Evolutionary conservation across 768 basidiomycete genomes (phyloP).

Genomic region (Tricholoma sp.): DNA sequence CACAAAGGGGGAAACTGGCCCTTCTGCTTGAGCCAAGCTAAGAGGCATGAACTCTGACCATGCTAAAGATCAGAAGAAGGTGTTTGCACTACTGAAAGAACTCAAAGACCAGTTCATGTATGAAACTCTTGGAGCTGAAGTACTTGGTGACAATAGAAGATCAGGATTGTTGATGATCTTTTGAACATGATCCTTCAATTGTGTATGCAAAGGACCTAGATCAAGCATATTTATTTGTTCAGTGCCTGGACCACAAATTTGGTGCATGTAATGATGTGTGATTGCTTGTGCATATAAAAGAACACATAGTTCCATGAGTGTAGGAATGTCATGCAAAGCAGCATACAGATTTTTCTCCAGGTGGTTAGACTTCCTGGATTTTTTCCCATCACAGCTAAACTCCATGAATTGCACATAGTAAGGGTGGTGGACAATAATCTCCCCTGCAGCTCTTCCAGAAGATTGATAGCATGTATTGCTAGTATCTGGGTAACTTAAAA

Average conservation of each 20-base stretch:
- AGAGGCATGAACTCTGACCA: constrained; percentile 24
- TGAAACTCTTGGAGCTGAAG: constrained; percentile 14
- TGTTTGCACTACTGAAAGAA: constrained; percentile 9
- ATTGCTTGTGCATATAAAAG: constrained; percentile 24
- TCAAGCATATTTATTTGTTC: constrained; percentile 18
- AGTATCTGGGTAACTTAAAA: constrained; percentile 27
- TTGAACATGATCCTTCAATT: constrained; percentile 13
- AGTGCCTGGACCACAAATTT: constrained; percentile 14
- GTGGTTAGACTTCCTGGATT: constrained; percentile 13
- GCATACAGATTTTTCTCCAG: constrained; percentile 23
- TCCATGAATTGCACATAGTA: constrained; percentile 20
- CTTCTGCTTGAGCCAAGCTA: constrained; percentile 4
- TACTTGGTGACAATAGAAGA: constrained; percentile 12
- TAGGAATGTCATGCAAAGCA: constrained; percentile 20
- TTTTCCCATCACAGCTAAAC: constrained; percentile 23
- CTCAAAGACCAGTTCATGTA: constrained; percentile 11
- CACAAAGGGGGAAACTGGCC: neutral
- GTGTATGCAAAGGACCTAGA: constrained; percentile 20
- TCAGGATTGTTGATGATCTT: constrained; percentile 17
- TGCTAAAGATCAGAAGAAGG: constrained; percentile 17
- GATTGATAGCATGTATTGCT: constrained; percentile 28
- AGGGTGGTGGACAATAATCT: constrained; percentile 19
- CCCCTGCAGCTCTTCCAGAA: constrained; percentile 21
- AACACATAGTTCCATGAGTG: constrained; percentile 23
- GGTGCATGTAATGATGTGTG: constrained; percentile 23